Base-by-base conservation (phyloP, 139 green algal genomes). In the Micractinium conductrix region DNA sequence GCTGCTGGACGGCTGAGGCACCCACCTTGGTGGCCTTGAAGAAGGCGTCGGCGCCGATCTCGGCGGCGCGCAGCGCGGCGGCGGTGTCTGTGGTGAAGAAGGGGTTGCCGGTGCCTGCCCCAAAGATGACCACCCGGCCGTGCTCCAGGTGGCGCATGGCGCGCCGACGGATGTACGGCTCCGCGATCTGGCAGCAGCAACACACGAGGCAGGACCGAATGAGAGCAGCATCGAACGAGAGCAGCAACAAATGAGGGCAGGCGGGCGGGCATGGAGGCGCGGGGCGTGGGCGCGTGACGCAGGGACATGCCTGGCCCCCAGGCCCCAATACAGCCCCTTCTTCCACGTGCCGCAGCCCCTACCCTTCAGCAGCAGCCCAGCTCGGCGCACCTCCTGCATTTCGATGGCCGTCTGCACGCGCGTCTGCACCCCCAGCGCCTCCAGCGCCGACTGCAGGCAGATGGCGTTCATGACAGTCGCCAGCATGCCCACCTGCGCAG, bases 61-160 rank as follows among this genome's bases (percentile, higher is more conserved):
- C 97, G 2, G 97, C 97, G 1, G 97, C 97, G 6, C 97, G 90
- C 83, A 99, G 89, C 24, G 97, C 96, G 4, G 97, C 97, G 0
- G 96, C 96, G 8, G 96, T 99, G 92, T 99, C 97, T 1, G 97
- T 99, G 0, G 97, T 99, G 88, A 99, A 99, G 91, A 98, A 99
- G 9, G 97, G 97, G 87, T 99, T 99, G 74, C 97, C 97, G 2
- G 96, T 99, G 55, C 92, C 95, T 37, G 93, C 97, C 4, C 95
- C 97, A 90, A 99, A 99, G 72, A 99, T 99, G 60, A 99, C 97
- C 1, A 99, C 96, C 33, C 96, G 93, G 38, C 95, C 93, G 33
- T 94, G 93, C 84, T 99, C 93, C 67, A 99, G 87, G 88, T 99
- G 97, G 21, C 96, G 91, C 35, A 99, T 96, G 1, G 97, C 97